phyloP scores from a whole-genome alignment of 2,329 filamentous ascomycete genomes.

The Colletotrichum aenigma region DNA sequence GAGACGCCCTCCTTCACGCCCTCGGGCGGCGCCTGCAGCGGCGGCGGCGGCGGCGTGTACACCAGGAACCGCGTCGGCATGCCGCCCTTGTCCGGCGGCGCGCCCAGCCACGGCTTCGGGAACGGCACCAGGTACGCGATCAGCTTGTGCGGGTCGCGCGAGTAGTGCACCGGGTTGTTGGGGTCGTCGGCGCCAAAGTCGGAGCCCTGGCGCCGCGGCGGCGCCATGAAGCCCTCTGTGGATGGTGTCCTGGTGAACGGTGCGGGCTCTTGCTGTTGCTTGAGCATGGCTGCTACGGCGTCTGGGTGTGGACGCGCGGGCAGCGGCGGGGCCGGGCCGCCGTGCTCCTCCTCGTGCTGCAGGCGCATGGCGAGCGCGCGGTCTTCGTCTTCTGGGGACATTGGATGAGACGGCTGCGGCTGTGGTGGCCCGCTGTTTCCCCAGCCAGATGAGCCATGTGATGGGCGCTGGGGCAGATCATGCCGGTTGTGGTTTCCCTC shows the following conservation, averaged over 20 bases:
- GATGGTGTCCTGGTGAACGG: slow-evolving; percentile 14
- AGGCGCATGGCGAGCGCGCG: slow-evolving; percentile 4
- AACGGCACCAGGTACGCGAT: slow-evolving; percentile 17
- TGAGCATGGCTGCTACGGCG: slow-evolving; percentile 7
- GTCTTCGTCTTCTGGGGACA: slow-evolving; percentile 4
- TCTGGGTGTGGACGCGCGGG: slow-evolving; percentile 6
- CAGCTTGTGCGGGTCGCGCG: slow-evolving; percentile 14
- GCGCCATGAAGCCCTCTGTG: slow-evolving; percentile 4
- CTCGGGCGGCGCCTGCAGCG: slow-evolving; percentile 12
- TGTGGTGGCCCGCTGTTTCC: background rate
- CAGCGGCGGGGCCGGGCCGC: background rate
- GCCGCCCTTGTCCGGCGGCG: background rate
- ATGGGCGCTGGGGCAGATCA: background rate
- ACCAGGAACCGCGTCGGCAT: slow-evolving; percentile 11
- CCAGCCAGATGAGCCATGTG: background rate
- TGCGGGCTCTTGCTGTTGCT: background rate
- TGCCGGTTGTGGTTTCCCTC: background rate
- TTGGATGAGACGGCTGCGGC: background rate
- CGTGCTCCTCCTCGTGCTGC: slow-evolving; percentile 3
- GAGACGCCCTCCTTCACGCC: slow-evolving; percentile 13
- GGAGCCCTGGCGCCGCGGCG: background rate
- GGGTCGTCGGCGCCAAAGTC: slow-evolving; percentile 16
- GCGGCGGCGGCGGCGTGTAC: slow-evolving; percentile 14
- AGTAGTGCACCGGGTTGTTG: slow-evolving; percentile 13
- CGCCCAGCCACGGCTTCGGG: slow-evolving; percentile 12